Base-by-base conservation (phyloP, 305 asterid genomes). In the Fraxinus albicans region DNA sequence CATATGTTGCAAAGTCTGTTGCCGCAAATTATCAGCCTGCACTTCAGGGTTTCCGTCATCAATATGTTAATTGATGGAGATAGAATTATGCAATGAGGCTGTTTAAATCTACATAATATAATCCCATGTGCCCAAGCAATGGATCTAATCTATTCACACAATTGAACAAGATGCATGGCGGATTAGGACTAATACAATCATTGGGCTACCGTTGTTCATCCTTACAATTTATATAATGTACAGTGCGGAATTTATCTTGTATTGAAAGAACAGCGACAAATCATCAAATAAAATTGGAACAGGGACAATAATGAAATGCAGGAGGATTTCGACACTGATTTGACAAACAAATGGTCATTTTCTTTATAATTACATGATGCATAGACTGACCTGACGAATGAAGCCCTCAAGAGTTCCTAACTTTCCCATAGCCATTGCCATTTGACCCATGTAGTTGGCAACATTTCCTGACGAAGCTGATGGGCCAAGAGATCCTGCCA, bases 21-120 rank as follows among this genome's bases (percentile, higher is more conserved):
- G 89, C 76, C 91, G 80, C 69, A 89, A 82, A 79, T 87, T 89
- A 82, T 89, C 91, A 69, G 91, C 91, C 91, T 89, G 89, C n/a
- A 82, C 19, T 69, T 29, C 35, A 10, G 21, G 38, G 75, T 69
- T 69, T 69, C 75, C 31, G 15, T 69, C 8, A 29, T 67, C 74
- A 67, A 27, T 23, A 23, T 25, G 73, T 67, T 25, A 25, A 9
- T 27, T 27, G 38, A 27, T 27, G 75, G 31, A 69, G 21, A 69
- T 12, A 8, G n/a, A 27, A 25, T 29, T 12, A 25, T 27, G 75
- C 75, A 29, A 25, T 12, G 21, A 25, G 29, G 38, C 36, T 25
- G 19, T 69, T 69, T 29, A 29, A 27, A 69, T 6, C 70, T 8
- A 60, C 29, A 60, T n/a, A 58, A 58, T 58, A 60, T 53, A 53